phyloP scores from a whole-genome alignment of 2,329 filamentous ascomycete species.

The Niveomyces coronatus region DNA sequence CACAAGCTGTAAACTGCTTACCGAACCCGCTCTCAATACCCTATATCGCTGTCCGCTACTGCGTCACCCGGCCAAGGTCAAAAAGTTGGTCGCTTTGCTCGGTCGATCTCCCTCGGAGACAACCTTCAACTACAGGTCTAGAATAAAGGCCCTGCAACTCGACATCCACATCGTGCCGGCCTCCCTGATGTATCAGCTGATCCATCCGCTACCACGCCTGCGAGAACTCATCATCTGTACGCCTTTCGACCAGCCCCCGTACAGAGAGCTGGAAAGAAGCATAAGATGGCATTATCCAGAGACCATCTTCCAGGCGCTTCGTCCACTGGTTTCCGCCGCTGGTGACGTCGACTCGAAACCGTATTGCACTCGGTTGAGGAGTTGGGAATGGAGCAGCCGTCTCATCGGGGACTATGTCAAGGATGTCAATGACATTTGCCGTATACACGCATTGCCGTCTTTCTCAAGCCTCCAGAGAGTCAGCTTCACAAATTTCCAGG shows the following conservation, averaged over 20 bases:
- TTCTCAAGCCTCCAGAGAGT: constrained; percentile 48
- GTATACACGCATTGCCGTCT: constrained; percentile 42
- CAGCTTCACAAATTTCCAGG: constrained; percentile 54
- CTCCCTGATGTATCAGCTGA: constrained; percentile 35
- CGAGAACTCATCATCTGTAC: constrained; percentile 63
- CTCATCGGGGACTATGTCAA: constrained; percentile 35
- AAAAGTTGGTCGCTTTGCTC: constrained; percentile 41
- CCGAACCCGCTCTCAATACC: constrained; percentile 62
- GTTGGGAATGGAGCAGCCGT: constrained; percentile 53
- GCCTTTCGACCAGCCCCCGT: constrained; percentile 56
- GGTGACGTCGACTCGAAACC: constrained; percentile 18
- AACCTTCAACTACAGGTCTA: constrained; percentile 55
- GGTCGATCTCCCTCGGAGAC: constrained; percentile 39
- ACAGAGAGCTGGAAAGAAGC: constrained; percentile 43
- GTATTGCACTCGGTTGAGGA: constrained; percentile 29
- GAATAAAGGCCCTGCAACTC: constrained; percentile 59
- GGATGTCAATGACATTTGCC: constrained; percentile 36
- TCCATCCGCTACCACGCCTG: constrained; percentile 56
- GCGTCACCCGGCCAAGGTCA: constrained; percentile 33
- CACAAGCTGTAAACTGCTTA: constrained; percentile 51
- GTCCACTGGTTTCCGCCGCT: constrained; percentile 35
- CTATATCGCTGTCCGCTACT: constrained; percentile 63
- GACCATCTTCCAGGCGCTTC: constrained; percentile 54
- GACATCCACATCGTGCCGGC: constrained; percentile 55
- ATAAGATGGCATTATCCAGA: constrained; percentile 61